Base-by-base conservation (phyloP, 768 basidiomycete genomes). In the Russula ochroleuca region DNA sequence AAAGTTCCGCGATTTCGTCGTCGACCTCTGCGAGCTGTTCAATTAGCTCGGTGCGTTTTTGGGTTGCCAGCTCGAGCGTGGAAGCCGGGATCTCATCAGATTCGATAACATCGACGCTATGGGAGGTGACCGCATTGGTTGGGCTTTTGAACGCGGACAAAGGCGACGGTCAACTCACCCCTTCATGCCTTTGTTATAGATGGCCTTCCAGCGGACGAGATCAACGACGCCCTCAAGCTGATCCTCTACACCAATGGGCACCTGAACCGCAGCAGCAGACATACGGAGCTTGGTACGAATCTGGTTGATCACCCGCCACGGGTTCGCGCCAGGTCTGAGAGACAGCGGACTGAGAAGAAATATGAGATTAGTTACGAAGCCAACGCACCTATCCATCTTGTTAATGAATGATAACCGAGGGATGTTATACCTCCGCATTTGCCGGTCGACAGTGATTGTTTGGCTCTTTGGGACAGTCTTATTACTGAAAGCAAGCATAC, bases 371-470 rank as follows among this genome's bases (percentile, higher is more conserved):
- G 17, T 51, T 33, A 15, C 10, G 35, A 6, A 47, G 33, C 14
- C 13, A 51, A 60, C 75, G 15, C 55, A 91, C 91, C 93, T 84
- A 71, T 98, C 96, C 96, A 98, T 98, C 77, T 98, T 98, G 77
- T 98, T 98, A 71, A 98, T 85, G 75, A 97, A 98, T 0, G 94
- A 97, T 64, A 99, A 83, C 49, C 97, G 83, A 62, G 97, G 97
- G 62, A 99, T 92, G 70, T 88, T 88, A 73, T 99, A 99, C 40
- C 97, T 85, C 65, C 92, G 83, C 97, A 99, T 99, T 80, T 99
- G 97, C 64, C 97, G 82, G 77, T 99, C 97, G 41, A 99, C 97
- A 14, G 97, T 99, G 23, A 94, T 98, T 2, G 97, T 99, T 83
- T 99, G 97, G 76, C 90, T 93, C 86, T 95, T 5, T 49, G 28